phyloP scores from a whole-genome alignment of 495 filamentous ascomycete species.

The Elasticomyces elasticus region DNA sequence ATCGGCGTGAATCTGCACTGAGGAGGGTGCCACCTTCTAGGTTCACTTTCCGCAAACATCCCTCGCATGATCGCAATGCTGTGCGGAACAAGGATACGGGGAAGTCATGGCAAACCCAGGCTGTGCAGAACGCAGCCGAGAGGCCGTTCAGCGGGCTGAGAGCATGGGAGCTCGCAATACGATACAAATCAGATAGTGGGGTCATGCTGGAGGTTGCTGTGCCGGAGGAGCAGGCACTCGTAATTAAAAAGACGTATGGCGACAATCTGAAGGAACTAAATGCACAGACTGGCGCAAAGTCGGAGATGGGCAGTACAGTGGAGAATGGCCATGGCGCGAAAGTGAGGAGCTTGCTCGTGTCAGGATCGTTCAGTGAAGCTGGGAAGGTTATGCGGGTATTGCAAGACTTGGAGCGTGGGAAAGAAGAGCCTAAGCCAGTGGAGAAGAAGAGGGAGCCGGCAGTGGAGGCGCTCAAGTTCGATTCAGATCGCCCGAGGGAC shows the following conservation, averaged over 20 bases:
- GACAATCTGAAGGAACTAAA: neutral
- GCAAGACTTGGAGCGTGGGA: neutral
- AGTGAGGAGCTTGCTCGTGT: neutral
- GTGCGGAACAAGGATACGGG: neutral
- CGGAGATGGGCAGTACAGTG: neutral
- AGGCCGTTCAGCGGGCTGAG: neutral
- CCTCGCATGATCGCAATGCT: no score
- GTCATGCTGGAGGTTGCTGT: slow-evolving; percentile 2
- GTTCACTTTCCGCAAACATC: no score
- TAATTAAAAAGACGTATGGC: neutral
- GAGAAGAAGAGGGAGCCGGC: neutral
- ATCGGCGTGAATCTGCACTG: neutral
- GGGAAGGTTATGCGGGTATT: neutral
- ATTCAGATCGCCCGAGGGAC: no score
- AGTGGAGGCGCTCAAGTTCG: no score
- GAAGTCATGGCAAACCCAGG: neutral
- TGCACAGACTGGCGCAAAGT: neutral
- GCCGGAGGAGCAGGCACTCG: neutral
- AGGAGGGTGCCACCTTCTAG: no score
- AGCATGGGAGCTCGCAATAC: neutral
- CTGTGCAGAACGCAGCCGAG: neutral
- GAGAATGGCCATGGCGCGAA: neutral
- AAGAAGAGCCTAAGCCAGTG: neutral
- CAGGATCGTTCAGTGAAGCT: neutral
- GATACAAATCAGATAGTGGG: neutral